Base-by-base conservation (phyloP, 345 rosid genomes). In the Linum trigynum region DNA sequence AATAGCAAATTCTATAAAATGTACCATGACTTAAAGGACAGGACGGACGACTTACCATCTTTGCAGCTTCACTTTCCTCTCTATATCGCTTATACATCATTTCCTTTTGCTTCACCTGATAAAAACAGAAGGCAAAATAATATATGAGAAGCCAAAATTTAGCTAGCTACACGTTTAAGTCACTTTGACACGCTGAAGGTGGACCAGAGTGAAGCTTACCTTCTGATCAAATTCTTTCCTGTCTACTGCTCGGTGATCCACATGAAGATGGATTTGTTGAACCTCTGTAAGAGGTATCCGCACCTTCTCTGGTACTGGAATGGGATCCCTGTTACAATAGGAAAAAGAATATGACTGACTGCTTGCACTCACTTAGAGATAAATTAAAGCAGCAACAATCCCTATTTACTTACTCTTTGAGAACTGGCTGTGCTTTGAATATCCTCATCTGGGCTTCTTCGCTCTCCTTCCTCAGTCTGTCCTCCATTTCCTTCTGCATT, bases 211-310 rank as follows among this genome's bases (percentile, higher is more conserved):
- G 3, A 62, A n/a, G 10, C 68, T 67, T 75, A 84, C 99, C 80
- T 87, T 91, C 0, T 95, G 88, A 74, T 95, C 96, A 65, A 91
- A 95, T 39, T 87, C 99, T 62, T 91, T 89, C 78, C 99, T 82
- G 40, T 86, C 95, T 3, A 75, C 87, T 0, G 95, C 91, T 38
- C 99, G 82, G 17, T 78, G 73, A 61, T 88, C 88, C 16, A 80
- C 81, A 67, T 84, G 89, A 60, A 83, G 92, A 64, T 83, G 82
- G 57, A 94, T 83, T 67, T 80, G 78, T 63, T 88, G 84, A 39
- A 94, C 86, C 67, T 86, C 85, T 5, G 97, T 88, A 57, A 94
- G 91, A 8, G 99, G 97, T 73, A 66, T 90, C 17, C 99, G 84
- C 62, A 78, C 85, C 78, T 84, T 94, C 79, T 85, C 97, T 15